These are phyloP conservation scores for Botrytis squamosa DNA, from an alignment of 2,329 filamentous ascomycete species.

Conservation along the genomic window DNA sequence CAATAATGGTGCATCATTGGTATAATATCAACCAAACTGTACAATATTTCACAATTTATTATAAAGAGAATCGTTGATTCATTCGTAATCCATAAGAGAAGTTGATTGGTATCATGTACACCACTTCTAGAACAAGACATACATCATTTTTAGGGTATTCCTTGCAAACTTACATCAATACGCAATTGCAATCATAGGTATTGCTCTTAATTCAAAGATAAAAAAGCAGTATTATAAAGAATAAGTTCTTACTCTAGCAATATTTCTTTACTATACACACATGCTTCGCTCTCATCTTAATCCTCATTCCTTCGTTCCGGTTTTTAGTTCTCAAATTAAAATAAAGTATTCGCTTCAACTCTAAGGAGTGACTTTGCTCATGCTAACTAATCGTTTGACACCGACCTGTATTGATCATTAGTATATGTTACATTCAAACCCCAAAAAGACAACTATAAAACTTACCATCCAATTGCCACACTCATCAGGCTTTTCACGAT, in stretches of 20 bases:
- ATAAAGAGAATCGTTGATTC: not conserved
- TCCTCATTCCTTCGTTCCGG: not conserved
- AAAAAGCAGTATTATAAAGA: not conserved
- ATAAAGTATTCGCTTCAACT: not conserved
- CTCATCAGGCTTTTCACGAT: constrained; percentile 74
- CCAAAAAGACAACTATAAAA: constrained; percentile 27
- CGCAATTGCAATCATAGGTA: not conserved
- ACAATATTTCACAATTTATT: not conserved
- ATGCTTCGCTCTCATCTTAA: constrained; percentile 15
- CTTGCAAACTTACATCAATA: not conserved
- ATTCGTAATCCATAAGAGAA: not conserved
- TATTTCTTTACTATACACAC: constrained; percentile 20
- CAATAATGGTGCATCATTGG: not conserved
- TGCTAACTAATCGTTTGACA: constrained; percentile 73
- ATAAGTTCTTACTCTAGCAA: constrained; percentile 16
- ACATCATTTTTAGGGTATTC: not conserved
- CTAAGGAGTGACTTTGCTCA: constrained; percentile 71
- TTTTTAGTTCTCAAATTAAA: not conserved
- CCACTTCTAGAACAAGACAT: not conserved
- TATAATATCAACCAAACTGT: not conserved
- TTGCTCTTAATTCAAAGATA: not conserved
- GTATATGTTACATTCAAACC: constrained; percentile 28
- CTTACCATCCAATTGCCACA: constrained; percentile 87
- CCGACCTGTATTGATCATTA: constrained; percentile 60
- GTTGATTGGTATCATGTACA: constrained; percentile 2